These are phyloP conservation scores for Lachancea meyersii DNA, from an alignment of 805 yeast genomes.

Conservation along the genomic window DNA sequence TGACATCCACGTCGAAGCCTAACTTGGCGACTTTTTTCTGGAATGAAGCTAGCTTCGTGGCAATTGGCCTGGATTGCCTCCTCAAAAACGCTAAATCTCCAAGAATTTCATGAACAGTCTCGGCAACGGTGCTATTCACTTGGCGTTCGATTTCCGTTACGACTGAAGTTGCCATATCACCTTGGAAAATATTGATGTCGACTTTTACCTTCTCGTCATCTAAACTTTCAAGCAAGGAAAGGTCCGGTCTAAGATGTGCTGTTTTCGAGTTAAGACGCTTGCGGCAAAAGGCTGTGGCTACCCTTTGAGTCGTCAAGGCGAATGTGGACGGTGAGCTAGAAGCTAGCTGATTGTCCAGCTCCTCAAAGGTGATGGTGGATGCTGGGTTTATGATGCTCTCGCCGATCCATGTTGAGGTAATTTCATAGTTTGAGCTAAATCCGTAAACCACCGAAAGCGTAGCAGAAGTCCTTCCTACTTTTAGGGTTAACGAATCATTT, in stretches of 20 bases:
- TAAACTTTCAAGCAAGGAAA: conserved; percentile 68
- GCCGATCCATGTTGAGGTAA: conserved; percentile 70
- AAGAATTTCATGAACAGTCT: conserved; percentile 61
- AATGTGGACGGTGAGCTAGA: conserved; percentile 11
- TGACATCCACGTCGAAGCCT: conserved; percentile 66
- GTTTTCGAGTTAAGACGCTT: conserved; percentile 19
- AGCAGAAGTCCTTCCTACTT: conserved; percentile 51
- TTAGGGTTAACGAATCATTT: conserved; percentile 54
- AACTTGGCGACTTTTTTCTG: conserved; percentile 60
- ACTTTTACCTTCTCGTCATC: conserved; percentile 80
- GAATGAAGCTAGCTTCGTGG: conserved; percentile 73
- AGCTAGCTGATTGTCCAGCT: conserved; percentile 17
- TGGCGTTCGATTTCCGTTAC: conserved; percentile 72
- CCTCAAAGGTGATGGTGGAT: conserved; percentile 14
- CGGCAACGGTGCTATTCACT: conserved; percentile 82
- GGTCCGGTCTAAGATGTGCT: conserved; percentile 29
- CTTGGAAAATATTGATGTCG: conserved; percentile 65
- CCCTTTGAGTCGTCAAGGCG: conserved; percentile 15
- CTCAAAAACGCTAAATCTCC: conserved; percentile 82
- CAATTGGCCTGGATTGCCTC: conserved; percentile 79
- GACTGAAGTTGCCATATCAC: conserved; percentile 48
- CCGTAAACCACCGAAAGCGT: conserved; percentile 76
- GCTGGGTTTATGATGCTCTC: conserved; percentile 67
- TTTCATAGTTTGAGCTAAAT: conserved; percentile 66
- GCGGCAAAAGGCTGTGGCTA: conserved; percentile 24